phyloP scores from a whole-genome alignment of 345 rosid species.

The Lepidium aucheri region DNA sequence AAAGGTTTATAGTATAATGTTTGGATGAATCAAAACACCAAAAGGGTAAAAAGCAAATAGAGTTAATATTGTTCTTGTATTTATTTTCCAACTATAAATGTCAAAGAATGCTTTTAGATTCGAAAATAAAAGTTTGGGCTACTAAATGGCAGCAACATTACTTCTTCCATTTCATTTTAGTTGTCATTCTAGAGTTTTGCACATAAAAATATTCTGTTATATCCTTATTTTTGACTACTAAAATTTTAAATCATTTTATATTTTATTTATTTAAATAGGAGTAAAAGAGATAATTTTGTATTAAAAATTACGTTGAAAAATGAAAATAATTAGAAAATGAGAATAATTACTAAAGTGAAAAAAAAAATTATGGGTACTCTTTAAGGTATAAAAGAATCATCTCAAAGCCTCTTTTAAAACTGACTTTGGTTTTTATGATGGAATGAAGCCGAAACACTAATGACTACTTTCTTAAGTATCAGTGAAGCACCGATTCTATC shows the following conservation, averaged over 20 bases:
- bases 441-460: not conserved
- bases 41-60: not conserved
- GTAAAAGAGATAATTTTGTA: no score
- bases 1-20: constrained; percentile 17
- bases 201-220: no score
- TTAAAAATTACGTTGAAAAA: no score
- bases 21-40: not conserved
- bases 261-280: no score
- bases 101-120: not conserved
- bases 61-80: not conserved
- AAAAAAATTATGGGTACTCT: no score
- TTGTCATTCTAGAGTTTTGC: no score
- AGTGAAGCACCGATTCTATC: constrained; percentile 27
- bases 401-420: not conserved
- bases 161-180: no score
- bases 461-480: constrained; percentile 14
- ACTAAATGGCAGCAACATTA: no score
- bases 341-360: no score
- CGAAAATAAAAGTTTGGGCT: not conserved
- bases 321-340: no score
- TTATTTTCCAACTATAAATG: not conserved
- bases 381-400: not conserved
- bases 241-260: no score
- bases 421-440: not conserved
- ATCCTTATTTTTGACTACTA: no score